Evolutionary conservation across 495 filamentous ascomycete species (phyloP).

Genomic region (Hypoxylon subgilvum): DNA sequence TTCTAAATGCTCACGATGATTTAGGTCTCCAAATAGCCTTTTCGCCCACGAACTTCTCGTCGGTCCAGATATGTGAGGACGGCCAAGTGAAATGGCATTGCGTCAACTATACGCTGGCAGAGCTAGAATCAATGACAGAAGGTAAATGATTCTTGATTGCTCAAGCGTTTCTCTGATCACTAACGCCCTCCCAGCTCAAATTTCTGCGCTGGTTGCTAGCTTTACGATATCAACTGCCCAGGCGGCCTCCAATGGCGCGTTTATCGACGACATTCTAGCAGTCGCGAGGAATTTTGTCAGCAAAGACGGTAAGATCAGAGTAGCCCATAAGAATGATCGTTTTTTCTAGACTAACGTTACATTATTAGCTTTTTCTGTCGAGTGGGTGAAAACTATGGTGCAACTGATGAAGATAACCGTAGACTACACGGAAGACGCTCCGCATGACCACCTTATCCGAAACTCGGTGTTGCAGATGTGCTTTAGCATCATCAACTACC

Average conservation of each 20-base stretch:
- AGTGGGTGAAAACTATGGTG: conserved; percentile 68
- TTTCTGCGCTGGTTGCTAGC: conserved; percentile 61
- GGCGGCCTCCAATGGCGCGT: conserved; percentile 46
- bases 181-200: conserved; percentile 48
- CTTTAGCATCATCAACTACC: conserved; percentile 71
- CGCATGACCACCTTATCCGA: conserved; percentile 72
- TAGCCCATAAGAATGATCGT: not conserved
- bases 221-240: conserved; percentile 65
- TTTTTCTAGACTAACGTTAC: conserved; percentile 45
- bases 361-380: conserved; percentile 51
- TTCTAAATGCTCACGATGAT: conserved; percentile 32
- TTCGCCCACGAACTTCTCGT: conserved; percentile 75
- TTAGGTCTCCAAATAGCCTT: conserved; percentile 70
- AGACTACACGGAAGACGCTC: conserved; percentile 71
- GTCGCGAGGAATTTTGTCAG: conserved; percentile 60
- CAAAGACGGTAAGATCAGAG: conserved; percentile 40
- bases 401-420: conserved; percentile 68
- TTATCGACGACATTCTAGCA: conserved; percentile 76
- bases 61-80: conserved; percentile 68
- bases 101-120: conserved; percentile 61
- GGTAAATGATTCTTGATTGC: conserved; percentile 46
- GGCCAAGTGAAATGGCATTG: conserved; percentile 66
- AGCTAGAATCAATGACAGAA: conserved; percentile 47
- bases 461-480: conserved; percentile 70
- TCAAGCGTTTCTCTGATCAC: not conserved